phyloP scores from a whole-genome alignment of 164 flowering plant genomes.

The Hamamelis virginiana region DNA sequence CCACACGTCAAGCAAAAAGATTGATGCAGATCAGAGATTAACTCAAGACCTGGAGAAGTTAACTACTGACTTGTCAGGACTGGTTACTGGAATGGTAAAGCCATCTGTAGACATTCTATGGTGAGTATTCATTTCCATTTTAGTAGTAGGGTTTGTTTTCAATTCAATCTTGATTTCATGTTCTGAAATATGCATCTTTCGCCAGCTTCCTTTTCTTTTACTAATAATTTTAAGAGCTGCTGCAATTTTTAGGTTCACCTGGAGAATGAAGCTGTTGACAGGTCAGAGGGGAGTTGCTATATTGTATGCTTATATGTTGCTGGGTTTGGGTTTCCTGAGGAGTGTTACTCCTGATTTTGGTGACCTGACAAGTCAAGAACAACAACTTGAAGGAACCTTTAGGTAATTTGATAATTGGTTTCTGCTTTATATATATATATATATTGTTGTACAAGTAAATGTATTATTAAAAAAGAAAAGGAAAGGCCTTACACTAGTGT shows the following conservation, averaged over 20 bases:
- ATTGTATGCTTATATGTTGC: conserved; percentile 88
- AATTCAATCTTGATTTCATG: too few species aligned
- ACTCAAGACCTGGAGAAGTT: conserved; percentile 92
- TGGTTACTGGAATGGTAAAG: conserved; percentile 98
- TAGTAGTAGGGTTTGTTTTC: neutral
- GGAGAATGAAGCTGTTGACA: conserved; percentile 96
- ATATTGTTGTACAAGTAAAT: too few species aligned
- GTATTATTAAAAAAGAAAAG: too few species aligned
- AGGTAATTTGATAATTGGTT: conserved; percentile 49
- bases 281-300: conserved; percentile 90
- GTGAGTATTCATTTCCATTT: conserved; percentile 38
- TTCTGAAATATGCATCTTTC: conserved; percentile 1
- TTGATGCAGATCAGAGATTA: conserved; percentile 97
- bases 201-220: neutral
- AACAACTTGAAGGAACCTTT: conserved; percentile 94
- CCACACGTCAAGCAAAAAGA: conserved; percentile 62
- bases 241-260: conserved; percentile 72
- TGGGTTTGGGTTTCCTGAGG: conserved; percentile 92
- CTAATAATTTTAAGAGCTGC: neutral
- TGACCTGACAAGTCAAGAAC: conserved; percentile 78
- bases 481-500: too few species aligned
- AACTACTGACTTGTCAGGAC: conserved; percentile 80
- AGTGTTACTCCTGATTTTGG: conserved; percentile 95
- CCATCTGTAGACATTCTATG: conserved; percentile 95
- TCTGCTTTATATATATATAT: conserved; percentile 11